Conservation (phyloP, 208 protist genomes). For the Trypanosoma rangeli region DNA sequence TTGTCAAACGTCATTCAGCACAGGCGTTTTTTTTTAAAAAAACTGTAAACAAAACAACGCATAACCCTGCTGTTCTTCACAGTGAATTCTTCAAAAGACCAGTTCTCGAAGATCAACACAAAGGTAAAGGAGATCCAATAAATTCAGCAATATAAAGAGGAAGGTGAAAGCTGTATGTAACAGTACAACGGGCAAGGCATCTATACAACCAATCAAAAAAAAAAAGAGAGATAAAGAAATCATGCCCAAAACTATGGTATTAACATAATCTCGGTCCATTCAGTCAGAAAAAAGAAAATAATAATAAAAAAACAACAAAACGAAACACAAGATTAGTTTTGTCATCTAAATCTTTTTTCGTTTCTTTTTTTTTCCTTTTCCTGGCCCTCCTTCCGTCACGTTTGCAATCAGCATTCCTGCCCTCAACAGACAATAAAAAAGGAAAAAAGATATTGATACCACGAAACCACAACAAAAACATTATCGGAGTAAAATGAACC, state of each 20-base stretch:
- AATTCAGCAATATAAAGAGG: slow-evolving; percentile 8
- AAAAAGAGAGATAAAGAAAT: neutral
- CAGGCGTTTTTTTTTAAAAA: neutral
- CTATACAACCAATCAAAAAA: neutral
- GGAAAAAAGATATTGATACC: neutral
- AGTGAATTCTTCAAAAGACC: slow-evolving; percentile 1
- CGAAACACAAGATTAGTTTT: neutral
- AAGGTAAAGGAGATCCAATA: neutral
- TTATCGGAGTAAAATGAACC: neutral
- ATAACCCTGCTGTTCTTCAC: neutral
- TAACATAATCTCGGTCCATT: neutral
- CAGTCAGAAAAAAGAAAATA: neutral
- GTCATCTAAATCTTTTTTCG: neutral
- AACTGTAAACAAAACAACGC: neutral
- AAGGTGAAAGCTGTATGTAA: neutral
- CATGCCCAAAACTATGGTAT: neutral
- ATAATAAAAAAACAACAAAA: neutral
- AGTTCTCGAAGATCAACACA: neutral
- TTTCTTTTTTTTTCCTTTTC: slow-evolving; percentile 1
- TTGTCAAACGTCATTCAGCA: neutral
- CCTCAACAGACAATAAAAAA: neutral
- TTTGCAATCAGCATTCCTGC: neutral
- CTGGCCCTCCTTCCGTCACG: neutral
- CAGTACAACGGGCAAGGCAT: neutral
- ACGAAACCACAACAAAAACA: neutral